Evolutionary conservation across 495 filamentous ascomycete genomes (phyloP), one percentile per base, ranked within the genome.

Genomic region (Podospora tetraspora): DNA sequence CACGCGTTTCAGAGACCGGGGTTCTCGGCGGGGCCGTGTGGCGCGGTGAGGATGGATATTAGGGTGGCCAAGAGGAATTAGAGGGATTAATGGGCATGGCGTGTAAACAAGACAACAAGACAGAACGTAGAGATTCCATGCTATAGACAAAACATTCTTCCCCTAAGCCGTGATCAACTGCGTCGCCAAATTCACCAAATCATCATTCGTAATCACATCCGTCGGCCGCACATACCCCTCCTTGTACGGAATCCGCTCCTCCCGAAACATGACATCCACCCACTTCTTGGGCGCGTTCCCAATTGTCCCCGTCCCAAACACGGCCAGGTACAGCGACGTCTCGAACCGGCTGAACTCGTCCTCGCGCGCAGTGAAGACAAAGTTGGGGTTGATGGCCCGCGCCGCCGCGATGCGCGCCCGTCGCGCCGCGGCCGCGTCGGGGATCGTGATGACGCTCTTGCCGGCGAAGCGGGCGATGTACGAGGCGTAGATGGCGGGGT

Each of bases 261-360:
- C 67, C 68, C 66, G 60, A 56, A 75, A 73, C 63, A 75, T 32
- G 21, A 64, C 57, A 3, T 68, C 56, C 19, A 72, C 69, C 69
- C 69, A 74, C n/a, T 67, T 61, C n/a, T 27, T 73, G 29, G 56
- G 62, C 12, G 69, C 69, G 58, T 69, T 69, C 2, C 68, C 69
- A 8, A 63, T 63, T 3, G 66, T 62, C 10, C 67, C 69, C 1
- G 60, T 69, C 19, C 68, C 69, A 57, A 69, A 74, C 12, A 75
- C 69, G 24, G 61, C 57, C 32, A 75, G 67, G 59, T 75, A 76
- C 27, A 74, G 62, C 16, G 74, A 72, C 30, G 74, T 61, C 69
- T 76, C 72, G 27, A 70, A 68, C 21, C 57, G 67, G 65, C 72
- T 74, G 64, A 61, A 59, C 62, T 68, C 32, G 23, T 66, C 22